These are phyloP conservation scores for Hura crepitans DNA, from an alignment of 441 rosid genomes.

Conservation along the genomic window DNA sequence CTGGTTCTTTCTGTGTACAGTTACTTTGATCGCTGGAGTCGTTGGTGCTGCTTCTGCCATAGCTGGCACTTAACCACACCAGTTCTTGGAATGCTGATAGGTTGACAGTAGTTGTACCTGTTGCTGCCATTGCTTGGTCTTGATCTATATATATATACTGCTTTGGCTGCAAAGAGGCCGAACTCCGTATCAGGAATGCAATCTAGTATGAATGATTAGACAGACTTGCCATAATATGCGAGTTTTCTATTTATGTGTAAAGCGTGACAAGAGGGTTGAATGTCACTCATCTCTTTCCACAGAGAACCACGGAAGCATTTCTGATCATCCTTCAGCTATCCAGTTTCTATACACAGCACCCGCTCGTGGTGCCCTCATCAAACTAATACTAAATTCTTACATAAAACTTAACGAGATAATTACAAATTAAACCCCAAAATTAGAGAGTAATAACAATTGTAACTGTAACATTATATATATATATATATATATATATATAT, in stretches of 20 bases:
- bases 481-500: no score
- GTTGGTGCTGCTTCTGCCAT: constrained; percentile 75
- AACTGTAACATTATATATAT: no score
- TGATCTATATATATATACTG: no score
- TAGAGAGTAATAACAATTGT: no score
- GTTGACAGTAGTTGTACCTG: constrained; percentile 71
- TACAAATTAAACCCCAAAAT: no score
- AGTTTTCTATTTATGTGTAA: neutral
- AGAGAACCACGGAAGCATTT: constrained; percentile 99
- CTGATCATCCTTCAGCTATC: constrained; percentile 77
- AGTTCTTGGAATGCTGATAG: constrained; percentile 52
- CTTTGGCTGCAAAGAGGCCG: constrained; percentile 84
- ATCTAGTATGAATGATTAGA: constrained; percentile 48
- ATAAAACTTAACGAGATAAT: no score
- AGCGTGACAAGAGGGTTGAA: neutral
- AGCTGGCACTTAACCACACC: constrained; percentile 56
- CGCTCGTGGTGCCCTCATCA: constrained; percentile 44
- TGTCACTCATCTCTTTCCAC: constrained; percentile 20
- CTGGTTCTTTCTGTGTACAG: constrained; percentile 87
- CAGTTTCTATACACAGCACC: constrained; percentile 79
- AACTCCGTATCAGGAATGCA: constrained; percentile 60
- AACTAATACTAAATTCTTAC: no score
- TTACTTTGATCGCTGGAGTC: constrained; percentile 82
- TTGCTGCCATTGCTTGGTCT: constrained; percentile 81
- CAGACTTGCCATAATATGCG: neutral